Evolutionary conservation across 1,284 basidiomycete species (phyloP).

Genomic region (Omphalotus olearius): DNA sequence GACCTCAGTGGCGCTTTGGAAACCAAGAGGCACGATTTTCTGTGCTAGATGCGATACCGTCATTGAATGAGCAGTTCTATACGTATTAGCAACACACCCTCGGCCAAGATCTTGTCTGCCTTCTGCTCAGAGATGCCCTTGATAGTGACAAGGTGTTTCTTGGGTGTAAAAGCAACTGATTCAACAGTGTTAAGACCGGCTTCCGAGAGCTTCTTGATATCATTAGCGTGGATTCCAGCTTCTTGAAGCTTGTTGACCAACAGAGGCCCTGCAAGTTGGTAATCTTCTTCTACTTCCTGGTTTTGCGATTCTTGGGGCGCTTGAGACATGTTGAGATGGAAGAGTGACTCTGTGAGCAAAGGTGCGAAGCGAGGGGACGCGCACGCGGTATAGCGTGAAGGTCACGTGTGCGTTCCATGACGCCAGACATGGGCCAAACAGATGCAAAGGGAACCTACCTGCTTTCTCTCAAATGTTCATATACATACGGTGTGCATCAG

Average conservation of each 20-base stretch:
- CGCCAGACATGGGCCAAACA: no score
- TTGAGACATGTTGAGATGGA: slow-evolving; percentile 28
- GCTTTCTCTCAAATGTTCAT: no score
- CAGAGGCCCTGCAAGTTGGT: slow-evolving; percentile 70
- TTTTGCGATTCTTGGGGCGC: slow-evolving; percentile 50
- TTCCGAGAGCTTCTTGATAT: slow-evolving; percentile 95
- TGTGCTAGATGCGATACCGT: slow-evolving; percentile 53
- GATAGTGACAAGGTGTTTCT: slow-evolving; percentile 87
- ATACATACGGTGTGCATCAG: no score
- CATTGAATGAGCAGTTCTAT: background rate
- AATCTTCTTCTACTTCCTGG: slow-evolving; percentile 50
- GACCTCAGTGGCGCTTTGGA: slow-evolving; percentile 97
- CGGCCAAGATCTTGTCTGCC: slow-evolving; percentile 92
- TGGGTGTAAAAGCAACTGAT: slow-evolving; percentile 95
- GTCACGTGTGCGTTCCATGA: slow-evolving; percentile 25
- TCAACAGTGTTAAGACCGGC: slow-evolving; percentile 94
- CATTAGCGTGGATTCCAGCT: slow-evolving; percentile 85
- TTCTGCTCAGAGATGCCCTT: slow-evolving; percentile 98
- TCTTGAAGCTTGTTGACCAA: slow-evolving; percentile 86
- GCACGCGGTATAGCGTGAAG: background rate
- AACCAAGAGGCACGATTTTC: slow-evolving; percentile 96
- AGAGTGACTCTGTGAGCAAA: background rate
- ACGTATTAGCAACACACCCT: slow-evolving; percentile 56
- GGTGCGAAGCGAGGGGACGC: background rate
- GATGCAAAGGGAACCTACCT: no score